A percentile compares a stretch with the other conserved stretches of the same genome.
These are phyloP conservation scores for Coniochaeta sp. DNA, from an alignment of 2,329 filamentous ascomycete species.

Conservation along the genomic window DNA sequence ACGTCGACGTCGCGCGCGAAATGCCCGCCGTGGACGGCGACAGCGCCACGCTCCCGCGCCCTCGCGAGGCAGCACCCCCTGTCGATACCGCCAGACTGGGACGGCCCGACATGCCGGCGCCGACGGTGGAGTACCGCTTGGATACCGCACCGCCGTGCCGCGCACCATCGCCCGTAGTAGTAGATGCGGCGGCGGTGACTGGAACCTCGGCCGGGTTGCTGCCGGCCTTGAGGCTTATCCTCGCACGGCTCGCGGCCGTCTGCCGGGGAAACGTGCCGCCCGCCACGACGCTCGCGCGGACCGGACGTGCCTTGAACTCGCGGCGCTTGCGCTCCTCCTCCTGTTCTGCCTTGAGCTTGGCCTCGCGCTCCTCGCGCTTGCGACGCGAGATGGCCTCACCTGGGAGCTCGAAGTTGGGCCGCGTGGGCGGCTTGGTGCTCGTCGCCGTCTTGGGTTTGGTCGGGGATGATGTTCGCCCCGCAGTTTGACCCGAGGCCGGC, in stretches of 20 bases:
- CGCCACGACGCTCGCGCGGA: conserved; percentile 35
- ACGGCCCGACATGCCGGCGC: not conserved
- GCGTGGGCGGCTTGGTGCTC: conserved; percentile 39
- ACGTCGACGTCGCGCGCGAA: conserved; percentile 36
- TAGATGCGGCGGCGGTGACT: conserved; percentile 19
- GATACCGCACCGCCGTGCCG: conserved; percentile 18
- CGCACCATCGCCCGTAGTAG: conserved; percentile 6
- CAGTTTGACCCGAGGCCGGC: conserved; percentile 15
- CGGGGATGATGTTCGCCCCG: conserved; percentile 18
- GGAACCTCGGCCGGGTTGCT: conserved; percentile 35
- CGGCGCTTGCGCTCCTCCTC: conserved; percentile 53
- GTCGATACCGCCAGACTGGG: conserved; percentile 1
- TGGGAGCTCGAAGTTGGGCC: conserved; percentile 54
- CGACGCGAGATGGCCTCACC: conserved; percentile 52
- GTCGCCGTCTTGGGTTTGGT: conserved; percentile 36
- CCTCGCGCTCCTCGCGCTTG: conserved; percentile 49
- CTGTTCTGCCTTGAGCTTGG: conserved; percentile 47
- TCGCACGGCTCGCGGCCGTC: conserved; percentile 49
- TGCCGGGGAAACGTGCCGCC: conserved; percentile 40
- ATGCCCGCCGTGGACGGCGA: conserved; percentile 19
- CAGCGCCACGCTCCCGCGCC: conserved; percentile 19
- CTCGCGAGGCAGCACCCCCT: conserved; percentile 11
- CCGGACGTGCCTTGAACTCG: conserved; percentile 57
- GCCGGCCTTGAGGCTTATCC: conserved; percentile 39
- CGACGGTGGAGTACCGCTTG: conserved; percentile 19